phyloP scores from a whole-genome alignment of 352 stramenopile species.

The Phytophthora podocarpi region DNA sequence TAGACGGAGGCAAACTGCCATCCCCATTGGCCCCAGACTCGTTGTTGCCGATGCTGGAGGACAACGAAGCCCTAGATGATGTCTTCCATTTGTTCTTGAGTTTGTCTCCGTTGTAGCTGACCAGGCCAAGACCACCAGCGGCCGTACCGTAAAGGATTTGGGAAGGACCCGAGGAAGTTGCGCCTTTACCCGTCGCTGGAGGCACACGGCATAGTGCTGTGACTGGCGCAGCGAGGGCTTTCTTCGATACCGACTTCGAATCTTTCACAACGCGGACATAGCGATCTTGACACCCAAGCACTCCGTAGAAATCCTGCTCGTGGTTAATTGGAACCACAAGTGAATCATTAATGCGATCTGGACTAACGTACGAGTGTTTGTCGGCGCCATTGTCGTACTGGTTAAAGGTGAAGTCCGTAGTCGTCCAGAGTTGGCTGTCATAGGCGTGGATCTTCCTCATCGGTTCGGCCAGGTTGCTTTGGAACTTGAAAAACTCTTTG shows the following conservation, averaged over 20 bases:
- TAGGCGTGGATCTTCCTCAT: conserved; percentile 74
- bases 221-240: conserved; percentile 55
- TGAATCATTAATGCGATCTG: conserved; percentile 85
- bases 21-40: conserved; percentile 2
- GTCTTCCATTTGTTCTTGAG: conserved; percentile 78
- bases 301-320: conserved; percentile 63
- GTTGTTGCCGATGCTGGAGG: conserved; percentile 18
- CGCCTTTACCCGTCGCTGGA: conserved; percentile 15
- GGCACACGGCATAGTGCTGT: conserved; percentile 55
- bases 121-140: conserved; percentile 55
- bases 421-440: conserved; percentile 77
- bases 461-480: conserved; percentile 84
- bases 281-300: conserved; percentile 80
- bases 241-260: conserved; percentile 63
- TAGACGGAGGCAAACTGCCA: conserved; percentile 24
- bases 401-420: conserved; percentile 82
- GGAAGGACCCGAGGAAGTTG: conserved; percentile 21
- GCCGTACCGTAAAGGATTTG: conserved; percentile 79
- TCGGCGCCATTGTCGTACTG: conserved; percentile 85
- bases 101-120: conserved; percentile 77
- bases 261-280: conserved; percentile 69
- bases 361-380: conserved; percentile 77
- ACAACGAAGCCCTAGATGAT: conserved; percentile 34
- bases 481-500: conserved; percentile 89
- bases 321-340: conserved; percentile 59